Percentiles rank a stretch among this genome's conserved stretches.
Evolutionary conservation across 192 early-diverging fungal genomes (phyloP).

Genomic region (Hyaloraphidium curvatum): DNA sequence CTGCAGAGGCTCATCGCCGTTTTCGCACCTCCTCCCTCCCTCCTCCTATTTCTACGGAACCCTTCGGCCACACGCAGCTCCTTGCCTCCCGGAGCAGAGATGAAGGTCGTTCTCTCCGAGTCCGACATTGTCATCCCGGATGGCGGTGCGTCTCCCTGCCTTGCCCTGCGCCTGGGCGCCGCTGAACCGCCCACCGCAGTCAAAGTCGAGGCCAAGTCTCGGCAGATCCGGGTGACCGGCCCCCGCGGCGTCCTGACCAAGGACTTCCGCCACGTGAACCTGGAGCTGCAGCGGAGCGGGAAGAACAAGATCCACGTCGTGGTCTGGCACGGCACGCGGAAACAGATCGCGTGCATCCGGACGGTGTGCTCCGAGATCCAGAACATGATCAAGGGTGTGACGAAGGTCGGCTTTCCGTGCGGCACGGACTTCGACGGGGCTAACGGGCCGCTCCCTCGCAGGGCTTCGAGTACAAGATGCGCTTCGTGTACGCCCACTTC

Average conservation of each 20-base stretch:
- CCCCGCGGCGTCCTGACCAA: slow-evolving; percentile 76
- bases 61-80: too few species aligned
- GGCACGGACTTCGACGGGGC: neutral
- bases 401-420: slow-evolving; percentile 41
- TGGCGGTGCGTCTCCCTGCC: slow-evolving; percentile 26
- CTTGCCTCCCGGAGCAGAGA: too few species aligned
- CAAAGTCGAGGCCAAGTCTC: slow-evolving; percentile 69
- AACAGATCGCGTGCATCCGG: slow-evolving; percentile 97
- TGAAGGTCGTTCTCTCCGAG: slow-evolving; percentile 85
- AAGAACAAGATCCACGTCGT: slow-evolving; percentile 60
- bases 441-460: neutral
- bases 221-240: slow-evolving; percentile 68
- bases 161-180: neutral
- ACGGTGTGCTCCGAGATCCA: slow-evolving; percentile 85
- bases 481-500: slow-evolving; percentile 97
- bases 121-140: slow-evolving; percentile 79
- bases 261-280: slow-evolving; percentile 83
- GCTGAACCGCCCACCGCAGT: slow-evolving; percentile 13
- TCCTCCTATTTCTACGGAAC: too few species aligned
- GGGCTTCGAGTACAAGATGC: slow-evolving; percentile 98
- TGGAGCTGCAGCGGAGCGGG: slow-evolving; percentile 59
- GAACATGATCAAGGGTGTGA: slow-evolving; percentile 97
- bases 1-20: too few species aligned
- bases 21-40: too few species aligned
- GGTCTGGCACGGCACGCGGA: slow-evolving; percentile 88